These are phyloP conservation scores for Mycosphaerella sp. DNA, from an alignment of 2,329 filamentous ascomycete species.

Conservation along the genomic window DNA sequence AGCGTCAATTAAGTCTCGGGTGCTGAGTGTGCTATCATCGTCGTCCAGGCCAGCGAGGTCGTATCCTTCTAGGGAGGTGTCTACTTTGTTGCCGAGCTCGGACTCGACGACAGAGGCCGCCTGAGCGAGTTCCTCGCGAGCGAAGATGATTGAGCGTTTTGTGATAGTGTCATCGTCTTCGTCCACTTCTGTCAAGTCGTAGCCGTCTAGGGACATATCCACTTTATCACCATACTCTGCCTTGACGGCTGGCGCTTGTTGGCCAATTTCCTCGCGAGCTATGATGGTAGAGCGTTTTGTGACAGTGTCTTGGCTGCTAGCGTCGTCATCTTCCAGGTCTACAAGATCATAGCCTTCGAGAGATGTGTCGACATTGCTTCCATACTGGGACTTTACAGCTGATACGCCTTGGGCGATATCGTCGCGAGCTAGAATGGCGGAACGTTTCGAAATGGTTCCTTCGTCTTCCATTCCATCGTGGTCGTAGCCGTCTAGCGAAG, in stretches of 20 bases:
- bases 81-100: slow-evolving; percentile 3
- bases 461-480: not conserved
- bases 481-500: slow-evolving; percentile 8
- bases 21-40: not conserved
- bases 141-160: not conserved
- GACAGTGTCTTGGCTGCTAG: not conserved
- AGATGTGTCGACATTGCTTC: slow-evolving; percentile 1
- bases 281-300: not conserved
- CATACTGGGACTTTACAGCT: slow-evolving; percentile 1
- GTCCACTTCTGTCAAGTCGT: slow-evolving; percentile 3
- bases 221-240: not conserved
- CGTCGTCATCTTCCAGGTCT: slow-evolving; percentile 2
- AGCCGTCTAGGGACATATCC: slow-evolving; percentile 8
- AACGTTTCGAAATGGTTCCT: not conserved
- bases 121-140: not conserved
- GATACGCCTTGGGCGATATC: not conserved
- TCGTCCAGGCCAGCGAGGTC: slow-evolving; percentile 4
- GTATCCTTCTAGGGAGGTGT: slow-evolving; percentile 9
- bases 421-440: not conserved
- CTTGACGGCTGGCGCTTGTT: not conserved
- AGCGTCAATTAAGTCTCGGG: not conserved
- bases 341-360: slow-evolving; percentile 11
- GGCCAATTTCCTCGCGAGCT: not conserved
- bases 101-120: not conserved
- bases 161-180: not conserved